Percentiles rank a stretch among this genome's conserved stretches.
phyloP scores from a whole-genome alignment of 805 yeast genomes.

The Kodamaea fukazawae region DNA sequence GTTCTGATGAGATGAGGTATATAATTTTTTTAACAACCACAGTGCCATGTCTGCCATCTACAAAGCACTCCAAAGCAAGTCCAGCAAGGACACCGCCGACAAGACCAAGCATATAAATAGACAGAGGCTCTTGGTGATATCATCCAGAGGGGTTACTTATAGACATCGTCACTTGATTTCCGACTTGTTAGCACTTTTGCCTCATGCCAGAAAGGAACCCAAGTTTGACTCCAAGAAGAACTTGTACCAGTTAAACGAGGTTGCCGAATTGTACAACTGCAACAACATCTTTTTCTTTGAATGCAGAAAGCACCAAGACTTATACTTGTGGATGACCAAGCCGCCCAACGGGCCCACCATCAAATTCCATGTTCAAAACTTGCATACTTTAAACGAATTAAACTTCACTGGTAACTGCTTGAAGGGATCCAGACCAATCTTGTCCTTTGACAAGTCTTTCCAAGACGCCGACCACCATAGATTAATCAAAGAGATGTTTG shows the following conservation, averaged over 20 bases:
- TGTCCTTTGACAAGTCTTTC: conserved; percentile 83
- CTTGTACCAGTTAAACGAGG: conserved; percentile 84
- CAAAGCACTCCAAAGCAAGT: conserved; percentile 44
- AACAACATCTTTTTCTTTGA: conserved; percentile 92
- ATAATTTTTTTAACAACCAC: background rate
- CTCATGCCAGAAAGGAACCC: conserved; percentile 95
- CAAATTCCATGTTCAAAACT: conserved; percentile 89
- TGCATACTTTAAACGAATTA: conserved; percentile 93
- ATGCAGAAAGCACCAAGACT: conserved; percentile 92
- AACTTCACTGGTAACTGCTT: conserved; percentile 96
- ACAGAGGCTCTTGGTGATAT: conserved; percentile 83
- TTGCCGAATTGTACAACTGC: conserved; percentile 96
- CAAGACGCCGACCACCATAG: conserved; percentile 60
- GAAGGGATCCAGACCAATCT: conserved; percentile 90
- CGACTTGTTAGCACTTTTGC: conserved; percentile 75
- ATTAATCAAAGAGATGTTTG: conserved; percentile 78
- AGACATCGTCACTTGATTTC: conserved; percentile 93
- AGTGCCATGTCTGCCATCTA: conserved; percentile 45
- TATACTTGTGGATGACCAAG: conserved; percentile 91
- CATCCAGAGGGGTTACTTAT: conserved; percentile 92
- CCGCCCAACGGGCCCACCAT: conserved; percentile 98
- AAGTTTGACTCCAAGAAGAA: conserved; percentile 92
- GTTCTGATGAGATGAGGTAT: conserved; percentile 9
- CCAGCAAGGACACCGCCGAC: conserved; percentile 47
- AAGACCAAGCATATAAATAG: conserved; percentile 67